Base-by-base conservation (phyloP, 2,329 filamentous ascomycete genomes). In the Cladosporium sp. region DNA sequence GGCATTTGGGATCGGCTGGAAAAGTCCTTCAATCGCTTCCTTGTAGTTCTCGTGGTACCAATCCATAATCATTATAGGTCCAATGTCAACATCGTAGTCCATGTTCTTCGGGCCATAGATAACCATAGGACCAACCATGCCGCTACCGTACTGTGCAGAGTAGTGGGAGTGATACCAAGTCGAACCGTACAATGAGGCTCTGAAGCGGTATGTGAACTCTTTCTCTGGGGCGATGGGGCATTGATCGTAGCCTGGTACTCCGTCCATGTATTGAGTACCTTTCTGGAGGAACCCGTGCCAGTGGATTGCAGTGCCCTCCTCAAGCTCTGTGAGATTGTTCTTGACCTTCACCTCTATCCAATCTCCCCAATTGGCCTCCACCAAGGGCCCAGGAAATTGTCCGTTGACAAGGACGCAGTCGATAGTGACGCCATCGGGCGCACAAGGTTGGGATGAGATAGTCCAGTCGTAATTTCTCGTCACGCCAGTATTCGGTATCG, bases 231-330 rank as follows among this genome's bases (percentile, higher is more conserved):
- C 74, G 60, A 82, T 81, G 0, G 77, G 79, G 57, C 76, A 80
- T 67, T 80, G 78, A 2, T 75, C 74, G 7, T 81, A 70, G 2
- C 74, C 74, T 6, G 79, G 76, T 10, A 80, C 78, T 30, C 80
- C 80, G 72, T 82, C 72, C 76, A 81, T 65, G 69, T 68, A 59
- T n/a, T 59, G 57, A 32, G 57, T 59, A 14, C 43, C 43, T n/a
- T 59, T 59, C 25, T 59, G 57, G 3, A 59, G 26, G 18, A 73
- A 63, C 21, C 82, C 82, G 71, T 83, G 82, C 80, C 80, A 83
- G 66, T 82, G 80, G 4, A 82, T 70, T 1, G 77, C 69, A 10
- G 77, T 79, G 1, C 76, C 75, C 56, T 77, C 74, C 66, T 67
- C 66, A 26, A 59, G 57, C 36, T 59, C 57, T 3, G 72, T 70